phyloP scores from a whole-genome alignment of 345 rosid genomes.

The Populus nigra region DNA sequence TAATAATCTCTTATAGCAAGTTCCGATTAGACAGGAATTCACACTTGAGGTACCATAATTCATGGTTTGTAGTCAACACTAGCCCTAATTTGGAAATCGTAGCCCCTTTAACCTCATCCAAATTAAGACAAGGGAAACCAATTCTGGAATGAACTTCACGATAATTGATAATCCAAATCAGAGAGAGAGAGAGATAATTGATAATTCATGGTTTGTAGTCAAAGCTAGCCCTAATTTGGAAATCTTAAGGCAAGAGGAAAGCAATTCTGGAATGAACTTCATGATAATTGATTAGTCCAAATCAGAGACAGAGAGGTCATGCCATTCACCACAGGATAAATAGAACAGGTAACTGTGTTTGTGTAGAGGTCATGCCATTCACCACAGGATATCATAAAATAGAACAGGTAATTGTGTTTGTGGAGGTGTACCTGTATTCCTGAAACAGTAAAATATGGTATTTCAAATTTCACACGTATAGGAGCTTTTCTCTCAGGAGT shows the following conservation, averaged over 20 bases:
- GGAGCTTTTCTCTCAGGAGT: slow-evolving; percentile 77
- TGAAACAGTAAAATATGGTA: slow-evolving; percentile 80
- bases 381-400: not conserved
- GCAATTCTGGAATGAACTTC: not conserved
- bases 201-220: not conserved
- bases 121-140: not conserved
- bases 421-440: slow-evolving; percentile 68
- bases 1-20: not conserved
- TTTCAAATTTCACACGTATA: slow-evolving; percentile 73
- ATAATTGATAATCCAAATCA: not conserved
- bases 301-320: not conserved
- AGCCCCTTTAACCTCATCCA: too few species aligned
- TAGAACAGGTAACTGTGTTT: too few species aligned
- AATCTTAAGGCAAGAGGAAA: not conserved
- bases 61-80: not conserved
- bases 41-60: not conserved
- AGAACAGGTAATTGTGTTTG: not conserved
- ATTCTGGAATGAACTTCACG: too few species aligned
- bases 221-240: not conserved
- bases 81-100: too few species aligned
- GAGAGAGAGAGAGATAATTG: not conserved
- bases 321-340: too few species aligned
- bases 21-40: not conserved
- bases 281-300: not conserved
- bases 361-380: not conserved